phyloP scores from a whole-genome alignment of 179 eudicot species.

The Pouteria campechiana region DNA sequence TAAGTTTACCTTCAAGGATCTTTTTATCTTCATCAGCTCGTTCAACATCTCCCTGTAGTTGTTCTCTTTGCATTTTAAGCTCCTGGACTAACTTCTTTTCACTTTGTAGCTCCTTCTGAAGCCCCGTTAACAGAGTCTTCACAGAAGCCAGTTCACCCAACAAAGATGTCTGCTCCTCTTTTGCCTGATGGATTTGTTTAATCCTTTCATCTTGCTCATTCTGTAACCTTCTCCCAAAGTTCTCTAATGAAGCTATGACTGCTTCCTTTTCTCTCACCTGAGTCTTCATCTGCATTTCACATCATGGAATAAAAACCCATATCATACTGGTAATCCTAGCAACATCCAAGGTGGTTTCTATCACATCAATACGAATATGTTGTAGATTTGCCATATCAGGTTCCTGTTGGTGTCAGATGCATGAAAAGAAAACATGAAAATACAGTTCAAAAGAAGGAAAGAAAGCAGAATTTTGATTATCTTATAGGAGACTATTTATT shows the following conservation, averaged over 20 bases:
- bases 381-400: too few relatives aligned
- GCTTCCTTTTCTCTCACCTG: constrained; percentile 55
- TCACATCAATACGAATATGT: too few relatives aligned
- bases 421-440: too few relatives aligned
- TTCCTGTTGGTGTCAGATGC: too few relatives aligned
- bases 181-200: constrained; percentile 37
- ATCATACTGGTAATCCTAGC: too few relatives aligned
- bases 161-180: constrained; percentile 48
- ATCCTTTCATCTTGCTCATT: constrained; percentile 41
- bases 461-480: too few relatives aligned
- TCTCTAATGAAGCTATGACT: constrained; percentile 50
- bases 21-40: constrained; percentile 32
- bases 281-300: constrained; percentile 43
- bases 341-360: too few relatives aligned
- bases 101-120: constrained; percentile 44
- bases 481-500: too few relatives aligned
- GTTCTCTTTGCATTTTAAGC: constrained; percentile 28
- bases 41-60: constrained; percentile 28
- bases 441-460: too few relatives aligned
- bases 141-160: constrained; percentile 41
- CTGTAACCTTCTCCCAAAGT: constrained; percentile 36
- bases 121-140: constrained; percentile 28
- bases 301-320: constrained; percentile 1
- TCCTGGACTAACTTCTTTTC: constrained; percentile 37
- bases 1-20: constrained; percentile 43